Evolutionary conservation across 2,329 filamentous ascomycete species (phyloP), one percentile per base, ranked within the genome.

Genomic region (Leptosphaerulina australis): DNA sequence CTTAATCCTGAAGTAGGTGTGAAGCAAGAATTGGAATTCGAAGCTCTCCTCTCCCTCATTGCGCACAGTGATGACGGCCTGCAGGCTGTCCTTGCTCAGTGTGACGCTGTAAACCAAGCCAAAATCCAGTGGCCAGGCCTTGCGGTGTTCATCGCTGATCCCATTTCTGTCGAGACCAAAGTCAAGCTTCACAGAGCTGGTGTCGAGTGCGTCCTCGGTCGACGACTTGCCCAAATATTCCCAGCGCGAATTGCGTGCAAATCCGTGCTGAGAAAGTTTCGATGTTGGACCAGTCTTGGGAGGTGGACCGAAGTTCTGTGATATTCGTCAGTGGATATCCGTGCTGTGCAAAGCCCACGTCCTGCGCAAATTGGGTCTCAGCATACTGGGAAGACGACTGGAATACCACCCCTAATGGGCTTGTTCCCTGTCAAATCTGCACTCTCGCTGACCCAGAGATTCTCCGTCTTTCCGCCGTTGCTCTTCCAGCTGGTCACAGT

Each of bases 401-500:
- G 93, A 63, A 97, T 90, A 11, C 93, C 93, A 48, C 94, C 94
- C 57, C 94, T 83, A 43, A 97, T 92, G 18, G 93, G 83, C 79
- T 96, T 96, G 62, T 82, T 87, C 43, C 94, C 93, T 69, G 97
- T 92, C 48, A 96, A 79, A 66, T 84, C 84, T 34, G 92, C 88
- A 50, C 81, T 85, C 54, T 91, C 84, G 75, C 89, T 94, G 61
- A 97, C 69, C 82, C 91, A 97, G 45, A 97, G 81, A 76, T 91
- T 91, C 78, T 97, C 92, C 47, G 67, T 70, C 61, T 84, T 77
- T 37, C 88, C 88, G 50, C 83, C 79, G 51, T 85, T 83, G 69
- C 88, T 87, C 80, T 94, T 96, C 94, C 94, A 99, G 74, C 88
- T 94, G 51, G 89, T 86, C 37, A 99, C 88, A 0, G 92, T 97